Evolutionary conservation across 192 early-diverging fungal species (phyloP), one percentile per base, ranked within the genome.

Genomic region (Paraglomus occultum): DNA sequence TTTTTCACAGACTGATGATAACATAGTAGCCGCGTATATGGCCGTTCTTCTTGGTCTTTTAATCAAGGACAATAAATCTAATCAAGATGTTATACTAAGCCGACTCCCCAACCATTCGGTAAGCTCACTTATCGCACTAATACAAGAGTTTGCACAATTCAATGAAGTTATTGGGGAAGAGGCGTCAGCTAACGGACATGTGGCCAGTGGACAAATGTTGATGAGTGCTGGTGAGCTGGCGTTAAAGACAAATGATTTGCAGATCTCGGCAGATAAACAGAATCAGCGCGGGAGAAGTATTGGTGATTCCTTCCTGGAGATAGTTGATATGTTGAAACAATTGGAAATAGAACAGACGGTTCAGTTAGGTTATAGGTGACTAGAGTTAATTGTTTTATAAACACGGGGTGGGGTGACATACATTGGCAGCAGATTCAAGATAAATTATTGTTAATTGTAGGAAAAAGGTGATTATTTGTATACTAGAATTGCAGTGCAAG

Each of bases 61-160:
- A 45, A 67, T 67, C 15, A 67, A 54, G n/a, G n/a, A 67, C 45
- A 67, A 67, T 6, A 2, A 67, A 14, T 10, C 9, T 11, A 67
- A 67, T 7, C 65, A 54, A 67, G 11, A 9, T 20, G 23, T 67
- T 11, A 54, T 67, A 54, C 43, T 66, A 67, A 50, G 54, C 18
- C 38, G 65, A 54, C 45, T 67, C 8, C 65, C 65, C 17, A 43
- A 54, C 45, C 49, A 45, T 31, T 67, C 65, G 17, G 50, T 67
- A 18, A 10, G 17, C 31, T 67, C 65, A 20, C 39, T 67, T 18
- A 54, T 67, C 22, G 54, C 51, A 44, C 38, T 67, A 12, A 50
- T 67, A 14, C 65, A 67, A 44, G 18, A 54, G 22, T 67, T 67
- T 54, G 62, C 49, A 1, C 65, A 67, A 44, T 67, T 67, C 38